A percentile compares a stretch with the other conserved stretches of the same genome.
Conservation (phyloP, 2,329 filamentous ascomycete genomes). For the Graphiopsis chlorocephala region DNA sequence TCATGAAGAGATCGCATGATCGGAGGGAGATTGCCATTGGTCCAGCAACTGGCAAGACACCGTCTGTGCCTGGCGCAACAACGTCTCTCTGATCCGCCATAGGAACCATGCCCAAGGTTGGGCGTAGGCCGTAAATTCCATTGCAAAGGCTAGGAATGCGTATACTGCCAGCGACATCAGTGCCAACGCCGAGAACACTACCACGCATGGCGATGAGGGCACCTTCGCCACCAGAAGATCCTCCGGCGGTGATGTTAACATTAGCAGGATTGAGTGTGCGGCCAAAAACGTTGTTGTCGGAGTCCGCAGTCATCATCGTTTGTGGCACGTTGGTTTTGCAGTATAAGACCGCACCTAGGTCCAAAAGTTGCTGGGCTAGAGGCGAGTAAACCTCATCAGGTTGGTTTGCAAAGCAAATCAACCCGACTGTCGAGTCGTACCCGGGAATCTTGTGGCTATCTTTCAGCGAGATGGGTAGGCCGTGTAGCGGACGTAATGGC, state of each 20-base stretch:
- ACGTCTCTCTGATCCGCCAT: conserved; percentile 53
- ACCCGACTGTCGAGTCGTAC: conserved; percentile 18
- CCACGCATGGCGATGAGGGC: conserved; percentile 51
- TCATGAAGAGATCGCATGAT: conserved; percentile 26
- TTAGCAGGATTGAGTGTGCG: conserved; percentile 51
- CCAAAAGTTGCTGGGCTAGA: conserved; percentile 38
- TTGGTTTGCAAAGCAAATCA: conserved; percentile 39
- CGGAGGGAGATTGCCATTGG: conserved; percentile 44
- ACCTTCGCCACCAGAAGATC: conserved; percentile 53
- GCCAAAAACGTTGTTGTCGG: conserved; percentile 52
- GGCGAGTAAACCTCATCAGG: conserved; percentile 39
- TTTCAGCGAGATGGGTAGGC: conserved; percentile 36
- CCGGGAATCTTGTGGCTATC: conserved; percentile 19
- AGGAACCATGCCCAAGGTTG: conserved; percentile 47
- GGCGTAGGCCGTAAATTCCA: conserved; percentile 49
- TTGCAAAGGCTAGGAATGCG: conserved; percentile 53
- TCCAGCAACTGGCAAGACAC: conserved; percentile 40
- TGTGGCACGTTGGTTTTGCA: conserved; percentile 57
- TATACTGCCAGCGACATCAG: conserved; percentile 54
- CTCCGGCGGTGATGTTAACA: conserved; percentile 48
- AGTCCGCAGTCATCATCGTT: conserved; percentile 53
- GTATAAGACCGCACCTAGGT: conserved; percentile 49
- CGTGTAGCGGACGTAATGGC: conserved; percentile 40
- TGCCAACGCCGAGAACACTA: conserved; percentile 51
- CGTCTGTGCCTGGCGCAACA: conserved; percentile 45